Evolutionary conservation across 2,329 filamentous ascomycete species (phyloP), one percentile per base, ranked within the genome.

Genomic region (Passalora sequoiae): DNA sequence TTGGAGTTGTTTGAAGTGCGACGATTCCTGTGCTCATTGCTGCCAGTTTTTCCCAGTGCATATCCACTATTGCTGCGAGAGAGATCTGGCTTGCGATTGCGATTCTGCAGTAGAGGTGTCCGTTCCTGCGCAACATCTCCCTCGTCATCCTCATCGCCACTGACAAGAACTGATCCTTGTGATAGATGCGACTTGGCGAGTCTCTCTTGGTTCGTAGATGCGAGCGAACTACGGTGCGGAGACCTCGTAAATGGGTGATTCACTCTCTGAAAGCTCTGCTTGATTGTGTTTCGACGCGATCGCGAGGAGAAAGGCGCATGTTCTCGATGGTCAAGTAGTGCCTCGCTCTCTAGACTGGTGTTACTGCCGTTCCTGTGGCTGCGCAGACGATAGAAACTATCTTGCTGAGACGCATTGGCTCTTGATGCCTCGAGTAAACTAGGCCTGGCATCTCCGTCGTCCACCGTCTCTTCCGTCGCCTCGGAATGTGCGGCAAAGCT

Each of bases 331-430:
- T 97, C 91, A 13, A 97, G 71, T 54, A 97, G 70, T 6, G 80
- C 83, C 61, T 94, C 84, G 64, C 89, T 96, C 55, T 96, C 91
- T 51, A 97, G 71, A 64, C 91, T 97, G 1, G 86, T 89, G 57
- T 77, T 82, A 68, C 91, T 97, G 51, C 82, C 61, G 61, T 85
- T 87, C 16, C 60, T 53, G 29, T 38, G 15, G 35, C 60, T 53
- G 47, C 67, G 66, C 39, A 78, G 59, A 29, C 73, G 69, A 60
- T 81, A 81, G 60, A 80, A 77, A 46, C 71, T 70, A 40, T 66
- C 65, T 50, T 66, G 66, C 24, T 65, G 60, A 13, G 47, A 50
- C 4, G 66, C 59, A 39, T 61, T 50, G 16, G 59, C 44, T 20
- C 65, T 59, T n/a, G 59, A 52, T 25, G 56, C 60, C 39, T 68